Base-by-base conservation (phyloP, 305 asterid species). In the Coffea humblotiana region DNA sequence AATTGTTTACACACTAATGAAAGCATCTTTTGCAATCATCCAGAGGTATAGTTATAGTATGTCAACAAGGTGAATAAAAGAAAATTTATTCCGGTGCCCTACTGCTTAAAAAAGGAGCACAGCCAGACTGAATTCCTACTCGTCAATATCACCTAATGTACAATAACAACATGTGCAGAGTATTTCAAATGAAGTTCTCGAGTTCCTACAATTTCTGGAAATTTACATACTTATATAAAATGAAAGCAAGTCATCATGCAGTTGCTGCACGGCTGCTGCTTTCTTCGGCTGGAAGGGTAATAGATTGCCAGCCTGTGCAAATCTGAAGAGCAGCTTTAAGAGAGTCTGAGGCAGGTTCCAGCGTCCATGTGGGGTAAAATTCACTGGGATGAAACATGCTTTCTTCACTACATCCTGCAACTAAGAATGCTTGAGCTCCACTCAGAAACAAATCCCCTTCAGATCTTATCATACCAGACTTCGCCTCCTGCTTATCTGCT, bases 381-480 rank as follows among this genome's bases (percentile, higher is more conserved):
- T 86, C 87, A 80, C 87, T 86, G 45, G 87, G 89, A 79, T 86
- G 86, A 78, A 84, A 86, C 72, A 83, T n/a, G 68, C 75, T 54
- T 15, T 77, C 83, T 48, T 78, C 84, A 54, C 48, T 73, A 58
- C 6, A 66, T 71, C 73, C 85, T 0, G 84, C 29, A 77, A 56
- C 32, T 70, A 82, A 52, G 47, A 19, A 70, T 63, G 81, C 87
- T 61, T 84, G 87, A 79, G 89, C 89, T 77, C 89, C 87, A 74
- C 71, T 82, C 58, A 86, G 61, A 71, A 86, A 82, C 69, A 84
- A 18, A 64, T 86, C 89, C 29, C 87, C 89, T 80, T 86, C 89
- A 8, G 89, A 86, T 80, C 78, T 84, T 40, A 84, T 74, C 14
- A 86, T 47, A 14, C 89, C 89, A 6, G 84, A 78, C 45, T 52